phyloP scores from a whole-genome alignment of 2,329 filamentous ascomycete genomes.

The Chrysoporthe austroafricana region DNA sequence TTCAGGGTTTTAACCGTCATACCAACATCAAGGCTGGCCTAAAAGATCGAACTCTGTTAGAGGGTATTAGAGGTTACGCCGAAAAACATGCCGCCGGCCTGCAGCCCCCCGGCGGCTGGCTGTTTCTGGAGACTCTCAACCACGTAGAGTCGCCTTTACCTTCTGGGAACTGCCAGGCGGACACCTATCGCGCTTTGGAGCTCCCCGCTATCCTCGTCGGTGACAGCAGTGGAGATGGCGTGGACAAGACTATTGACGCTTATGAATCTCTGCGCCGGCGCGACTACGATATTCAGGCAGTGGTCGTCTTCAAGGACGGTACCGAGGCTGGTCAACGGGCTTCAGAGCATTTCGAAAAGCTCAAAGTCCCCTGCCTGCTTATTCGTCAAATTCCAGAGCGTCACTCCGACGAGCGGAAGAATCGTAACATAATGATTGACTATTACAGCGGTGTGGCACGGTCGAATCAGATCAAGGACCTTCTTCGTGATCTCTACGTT shows the following conservation, averaged over 20 bases:
- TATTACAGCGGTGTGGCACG: conserved; percentile 5
- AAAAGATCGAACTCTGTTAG: neutral
- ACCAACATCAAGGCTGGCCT: neutral
- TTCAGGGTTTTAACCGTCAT: neutral
- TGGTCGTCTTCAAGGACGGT: conserved; percentile 67
- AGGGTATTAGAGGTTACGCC: neutral
- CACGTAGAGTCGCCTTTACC: conserved; percentile 81
- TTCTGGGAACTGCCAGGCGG: conserved; percentile 75
- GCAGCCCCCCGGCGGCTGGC: conserved; percentile 52
- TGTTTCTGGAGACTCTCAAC: conserved; percentile 80
- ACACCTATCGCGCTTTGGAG: conserved; percentile 76
- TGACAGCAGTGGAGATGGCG: conserved; percentile 77
- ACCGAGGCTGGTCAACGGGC: conserved; percentile 74
- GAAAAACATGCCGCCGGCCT: conserved; percentile 39
- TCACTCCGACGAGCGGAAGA: conserved; percentile 43
- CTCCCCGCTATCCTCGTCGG: conserved; percentile 75
- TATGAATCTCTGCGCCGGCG: conserved; percentile 78
- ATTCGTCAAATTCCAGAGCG: conserved; percentile 63
- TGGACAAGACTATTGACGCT: conserved; percentile 78
- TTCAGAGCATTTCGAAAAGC: conserved; percentile 67
- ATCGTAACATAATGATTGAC: conserved; percentile 38
- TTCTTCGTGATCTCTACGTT: conserved; percentile 1
- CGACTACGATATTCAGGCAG: conserved; percentile 74
- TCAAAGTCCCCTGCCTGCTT: conserved; percentile 59
- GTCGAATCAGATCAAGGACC: conserved; percentile 5